Evolutionary conservation across 1,284 basidiomycete species (phyloP), one percentile per base, ranked within the genome.

Genomic region (Rhodotorula mucilaginosa): DNA sequence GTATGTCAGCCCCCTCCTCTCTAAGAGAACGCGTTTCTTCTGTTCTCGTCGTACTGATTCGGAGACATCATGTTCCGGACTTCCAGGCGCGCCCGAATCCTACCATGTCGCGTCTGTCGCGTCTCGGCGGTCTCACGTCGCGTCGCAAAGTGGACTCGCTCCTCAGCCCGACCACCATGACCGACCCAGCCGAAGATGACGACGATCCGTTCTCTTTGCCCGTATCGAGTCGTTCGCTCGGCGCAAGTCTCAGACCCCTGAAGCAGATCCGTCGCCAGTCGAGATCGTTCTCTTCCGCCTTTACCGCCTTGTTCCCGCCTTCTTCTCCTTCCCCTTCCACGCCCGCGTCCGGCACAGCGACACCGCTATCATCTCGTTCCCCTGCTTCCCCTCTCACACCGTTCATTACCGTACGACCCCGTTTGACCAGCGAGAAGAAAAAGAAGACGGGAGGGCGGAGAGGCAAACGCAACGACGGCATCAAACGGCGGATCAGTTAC

Each of bases 401-500:
- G 23, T 15, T 13, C 8, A 21, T n/a, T n/a, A n/a, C 2, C n/a
- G 59, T 5, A 18, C n/a, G 31, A 2, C 34, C 31, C 34, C 15
- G 34, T 7, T 16, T 56, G 31, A 4, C n/a, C 12, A 48, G 39
- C 46, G 65, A 57, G 21, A 13, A 18, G 23, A 13, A 13, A 10
- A 44, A 44, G 39, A 44, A 12, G 12, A 44, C 12, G 39, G 39
- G 39, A 10, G 39, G 39, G 2, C 10, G 39, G 39, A 44, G 39
- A 44, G 39, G 39, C 10, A 10, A 44, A 44, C 10, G 39, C 39
- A 13, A 23, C 39, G 29, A 13, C 54, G 46, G 39, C 47, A 19
- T 68, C 26, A 68, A 68, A 61, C 23, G 47, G 8, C 59, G 44
- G 7, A 68, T 61, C 52, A 56, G 49, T 13, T 68, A 64, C 51